These are phyloP conservation scores for Zychaea mexicana DNA, from an alignment of 371 early-diverging fungal genomes.

Conservation along the genomic window DNA sequence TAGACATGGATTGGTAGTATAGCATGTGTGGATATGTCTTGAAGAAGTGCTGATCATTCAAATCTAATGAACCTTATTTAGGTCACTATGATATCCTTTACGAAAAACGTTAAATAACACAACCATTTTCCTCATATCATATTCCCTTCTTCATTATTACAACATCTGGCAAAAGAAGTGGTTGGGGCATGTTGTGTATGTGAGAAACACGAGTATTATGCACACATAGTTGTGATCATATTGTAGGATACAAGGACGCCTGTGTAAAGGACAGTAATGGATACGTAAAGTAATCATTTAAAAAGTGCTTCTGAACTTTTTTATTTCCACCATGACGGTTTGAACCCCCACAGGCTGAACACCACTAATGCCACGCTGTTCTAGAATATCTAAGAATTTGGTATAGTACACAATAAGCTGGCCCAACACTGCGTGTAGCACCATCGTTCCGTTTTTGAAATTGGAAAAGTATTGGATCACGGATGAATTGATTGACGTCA, in stretches of 20 bases:
- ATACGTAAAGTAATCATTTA: too few relatives aligned
- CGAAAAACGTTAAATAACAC: neutral
- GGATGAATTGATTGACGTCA: slow-evolving; percentile 76
- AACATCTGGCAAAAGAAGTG: too few relatives aligned
- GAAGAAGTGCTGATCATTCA: neutral
- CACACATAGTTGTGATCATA: too few relatives aligned
- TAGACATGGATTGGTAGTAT: neutral
- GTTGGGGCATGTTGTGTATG: too few relatives aligned
- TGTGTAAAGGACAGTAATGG: too few relatives aligned
- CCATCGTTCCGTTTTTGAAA: slow-evolving; percentile 88
- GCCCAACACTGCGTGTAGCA: slow-evolving; percentile 84
- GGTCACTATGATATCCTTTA: neutral
- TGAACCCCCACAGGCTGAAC: slow-evolving; percentile 88
- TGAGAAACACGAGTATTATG: too few relatives aligned
- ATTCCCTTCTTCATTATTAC: too few relatives aligned
- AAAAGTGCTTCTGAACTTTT: slow-evolving; percentile 81
- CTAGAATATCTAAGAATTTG: slow-evolving; percentile 76
- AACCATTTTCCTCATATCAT: too few relatives aligned
- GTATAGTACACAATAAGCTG: slow-evolving; percentile 89
- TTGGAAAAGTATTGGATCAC: slow-evolving; percentile 90
- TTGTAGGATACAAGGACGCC: too few relatives aligned
- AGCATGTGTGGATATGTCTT: too few relatives aligned
- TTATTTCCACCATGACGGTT: slow-evolving; percentile 91
- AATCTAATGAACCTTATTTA: neutral
- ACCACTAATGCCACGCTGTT: slow-evolving; percentile 56